Conservation (phyloP, 1,139 yeast species). For the Hansenula lynferdii region DNA sequence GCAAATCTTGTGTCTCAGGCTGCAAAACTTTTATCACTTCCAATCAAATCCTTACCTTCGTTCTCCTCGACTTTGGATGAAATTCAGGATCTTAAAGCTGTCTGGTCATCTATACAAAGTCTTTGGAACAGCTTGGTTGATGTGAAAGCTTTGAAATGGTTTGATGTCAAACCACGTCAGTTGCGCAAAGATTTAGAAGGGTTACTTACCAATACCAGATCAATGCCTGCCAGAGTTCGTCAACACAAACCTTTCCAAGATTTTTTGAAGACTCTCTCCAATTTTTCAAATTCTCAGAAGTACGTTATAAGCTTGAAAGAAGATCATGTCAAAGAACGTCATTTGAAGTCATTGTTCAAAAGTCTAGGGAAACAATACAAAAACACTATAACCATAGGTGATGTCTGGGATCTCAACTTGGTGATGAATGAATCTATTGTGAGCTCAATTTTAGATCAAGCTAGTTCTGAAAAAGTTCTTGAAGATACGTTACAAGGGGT, state of each 20-base stretch:
- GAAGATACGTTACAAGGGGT: slow-evolving; percentile 52
- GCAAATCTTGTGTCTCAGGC: slow-evolving; percentile 35
- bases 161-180: slow-evolving; percentile 39
- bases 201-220: slow-evolving; percentile 40
- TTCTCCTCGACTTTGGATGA: slow-evolving; percentile 41
- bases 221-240: slow-evolving; percentile 54
- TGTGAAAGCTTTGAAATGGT: slow-evolving; percentile 47
- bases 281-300: slow-evolving; percentile 22
- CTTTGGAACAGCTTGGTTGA: slow-evolving; percentile 49
- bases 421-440: slow-evolving; percentile 40
- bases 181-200: slow-evolving; percentile 50
- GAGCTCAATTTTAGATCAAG: slow-evolving; percentile 50
- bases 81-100: slow-evolving; percentile 49
- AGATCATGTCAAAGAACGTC: slow-evolving; percentile 58
- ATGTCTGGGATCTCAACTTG: slow-evolving; percentile 57
- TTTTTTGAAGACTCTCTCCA: slow-evolving; percentile 43
- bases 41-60: slow-evolving; percentile 28
- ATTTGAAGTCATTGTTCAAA: slow-evolving; percentile 57
- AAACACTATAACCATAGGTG: slow-evolving; percentile 39
- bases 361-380: slow-evolving; percentile 20
- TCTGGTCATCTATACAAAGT: slow-evolving; percentile 61
- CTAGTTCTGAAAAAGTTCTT: slow-evolving; percentile 68
- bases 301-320: slow-evolving; percentile 35
- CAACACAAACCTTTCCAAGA: slow-evolving; percentile 70
- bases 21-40: slow-evolving; percentile 36